phyloP scores from a whole-genome alignment of 768 basidiomycete species.

The Cubamyces sp. region DNA sequence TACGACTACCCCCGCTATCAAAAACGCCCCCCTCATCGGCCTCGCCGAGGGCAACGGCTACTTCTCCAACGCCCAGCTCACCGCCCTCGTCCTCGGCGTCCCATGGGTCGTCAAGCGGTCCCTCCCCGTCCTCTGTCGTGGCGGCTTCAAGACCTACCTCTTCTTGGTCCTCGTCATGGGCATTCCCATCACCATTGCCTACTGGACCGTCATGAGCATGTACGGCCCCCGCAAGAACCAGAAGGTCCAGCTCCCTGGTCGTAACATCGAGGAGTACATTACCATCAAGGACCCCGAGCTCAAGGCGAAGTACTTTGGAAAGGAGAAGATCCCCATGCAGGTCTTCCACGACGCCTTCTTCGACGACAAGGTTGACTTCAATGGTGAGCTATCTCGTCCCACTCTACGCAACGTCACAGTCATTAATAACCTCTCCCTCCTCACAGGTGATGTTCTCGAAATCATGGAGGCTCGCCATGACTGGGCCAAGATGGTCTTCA shows the following conservation, averaged over 20 bases:
- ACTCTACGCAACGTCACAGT: conserved; percentile 13
- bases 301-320: conserved; percentile 77
- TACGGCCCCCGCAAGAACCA: conserved; percentile 83
- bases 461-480: conserved; percentile 94
- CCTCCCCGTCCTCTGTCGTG: conserved; percentile 80
- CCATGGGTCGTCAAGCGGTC: conserved; percentile 86
- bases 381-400: conserved; percentile 56
- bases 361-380: conserved; percentile 94
- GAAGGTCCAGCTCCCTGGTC: conserved; percentile 83
- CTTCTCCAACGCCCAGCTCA: conserved; percentile 84
- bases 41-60: conserved; percentile 85
- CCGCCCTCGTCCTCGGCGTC: conserved; percentile 71
- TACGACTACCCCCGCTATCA: conserved; percentile 77
- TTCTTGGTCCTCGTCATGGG: conserved; percentile 78
- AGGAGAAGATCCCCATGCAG: conserved; percentile 97
- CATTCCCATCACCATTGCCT: conserved; percentile 76
- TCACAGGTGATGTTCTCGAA: conserved; percentile 87
- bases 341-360: conserved; percentile 97
- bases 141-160: conserved; percentile 84
- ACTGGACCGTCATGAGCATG: conserved; percentile 88
- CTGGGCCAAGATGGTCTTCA: conserved; percentile 93
- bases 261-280: conserved; percentile 88
- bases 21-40: conserved; percentile 82
- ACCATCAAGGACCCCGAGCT: conserved; percentile 85
- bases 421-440: conserved; percentile 3